Conservation (phyloP, 2,329 filamentous ascomycete species). For the Mariannaea elegans region DNA sequence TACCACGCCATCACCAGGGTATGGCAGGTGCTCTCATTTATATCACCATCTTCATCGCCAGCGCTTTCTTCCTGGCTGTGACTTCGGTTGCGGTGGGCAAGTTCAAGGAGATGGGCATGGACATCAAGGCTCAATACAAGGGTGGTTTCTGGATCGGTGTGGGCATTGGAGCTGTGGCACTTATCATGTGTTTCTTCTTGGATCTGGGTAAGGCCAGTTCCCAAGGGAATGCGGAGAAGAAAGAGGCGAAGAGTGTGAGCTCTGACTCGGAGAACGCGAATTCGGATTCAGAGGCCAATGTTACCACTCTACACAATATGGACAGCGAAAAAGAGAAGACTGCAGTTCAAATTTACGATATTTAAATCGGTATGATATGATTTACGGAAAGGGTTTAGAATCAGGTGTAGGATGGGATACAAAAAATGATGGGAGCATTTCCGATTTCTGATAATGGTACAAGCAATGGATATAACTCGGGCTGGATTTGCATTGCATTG, state of each 20-base stretch:
- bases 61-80: conserved; percentile 69
- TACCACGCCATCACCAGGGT: conserved; percentile 68
- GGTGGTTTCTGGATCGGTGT: conserved; percentile 69
- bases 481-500: too few species aligned
- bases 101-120: conserved; percentile 50
- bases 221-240: conserved; percentile 27
- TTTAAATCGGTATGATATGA: not conserved
- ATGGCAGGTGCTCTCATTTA: conserved; percentile 71
- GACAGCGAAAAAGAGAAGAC: conserved; percentile 1
- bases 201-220: conserved; percentile 37
- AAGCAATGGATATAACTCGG: too few species aligned
- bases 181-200: conserved; percentile 50
- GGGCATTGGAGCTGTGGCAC: conserved; percentile 56
- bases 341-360: not conserved
- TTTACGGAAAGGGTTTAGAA: too few species aligned
- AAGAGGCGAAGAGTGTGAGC: conserved; percentile 15
- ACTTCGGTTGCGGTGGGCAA: conserved; percentile 61
- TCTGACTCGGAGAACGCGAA: conserved; percentile 15
- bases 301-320: not conserved
- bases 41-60: conserved; percentile 67
- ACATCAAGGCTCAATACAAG: conserved; percentile 63
- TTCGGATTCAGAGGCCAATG: conserved; percentile 20
- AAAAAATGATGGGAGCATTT: too few species aligned
- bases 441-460: too few species aligned
- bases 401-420: too few species aligned